Percentiles rank a stretch among this genome's conserved stretches.
Evolutionary conservation across 257 asterid genomes (phyloP).

Genomic region (Solanum medicagineum): DNA sequence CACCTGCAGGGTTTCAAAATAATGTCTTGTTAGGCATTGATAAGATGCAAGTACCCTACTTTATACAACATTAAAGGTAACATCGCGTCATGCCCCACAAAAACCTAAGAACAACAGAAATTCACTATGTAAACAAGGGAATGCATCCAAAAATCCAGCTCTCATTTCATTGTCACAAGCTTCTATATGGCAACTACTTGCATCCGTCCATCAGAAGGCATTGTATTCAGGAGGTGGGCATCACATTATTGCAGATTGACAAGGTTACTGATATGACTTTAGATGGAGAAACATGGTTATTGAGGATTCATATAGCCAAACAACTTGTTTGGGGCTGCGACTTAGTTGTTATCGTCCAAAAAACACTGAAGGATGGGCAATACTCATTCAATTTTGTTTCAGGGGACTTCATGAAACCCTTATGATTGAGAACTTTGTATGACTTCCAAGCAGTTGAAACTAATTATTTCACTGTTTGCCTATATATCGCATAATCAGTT

Average conservation of each 20-base stretch:
- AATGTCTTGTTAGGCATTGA: background rate
- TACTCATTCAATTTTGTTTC: background rate
- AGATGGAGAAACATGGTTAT: background rate
- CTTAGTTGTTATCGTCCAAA: background rate
- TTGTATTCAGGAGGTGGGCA: background rate
- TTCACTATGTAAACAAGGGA: background rate
- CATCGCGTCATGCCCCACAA: background rate
- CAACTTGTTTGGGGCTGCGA: background rate
- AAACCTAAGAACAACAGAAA: background rate
- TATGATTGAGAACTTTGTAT: background rate
- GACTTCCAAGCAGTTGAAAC: background rate
- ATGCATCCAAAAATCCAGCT: background rate
- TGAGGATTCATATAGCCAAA: background rate
- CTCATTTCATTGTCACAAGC: background rate
- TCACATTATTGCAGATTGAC: background rate
- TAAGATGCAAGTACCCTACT: background rate
- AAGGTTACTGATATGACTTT: background rate
- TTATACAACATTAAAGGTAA: background rate
- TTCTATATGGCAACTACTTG: background rate
- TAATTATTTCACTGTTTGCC: background rate
- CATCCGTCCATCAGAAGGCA: background rate
- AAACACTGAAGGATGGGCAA: background rate
- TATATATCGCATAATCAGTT: background rate
- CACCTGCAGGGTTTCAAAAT: background rate
- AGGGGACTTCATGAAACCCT: background rate